Percentiles rank a stretch among this genome's conserved stretches.
phyloP scores from a whole-genome alignment of 768 basidiomycete genomes.

The Xerocomellus intermedius region DNA sequence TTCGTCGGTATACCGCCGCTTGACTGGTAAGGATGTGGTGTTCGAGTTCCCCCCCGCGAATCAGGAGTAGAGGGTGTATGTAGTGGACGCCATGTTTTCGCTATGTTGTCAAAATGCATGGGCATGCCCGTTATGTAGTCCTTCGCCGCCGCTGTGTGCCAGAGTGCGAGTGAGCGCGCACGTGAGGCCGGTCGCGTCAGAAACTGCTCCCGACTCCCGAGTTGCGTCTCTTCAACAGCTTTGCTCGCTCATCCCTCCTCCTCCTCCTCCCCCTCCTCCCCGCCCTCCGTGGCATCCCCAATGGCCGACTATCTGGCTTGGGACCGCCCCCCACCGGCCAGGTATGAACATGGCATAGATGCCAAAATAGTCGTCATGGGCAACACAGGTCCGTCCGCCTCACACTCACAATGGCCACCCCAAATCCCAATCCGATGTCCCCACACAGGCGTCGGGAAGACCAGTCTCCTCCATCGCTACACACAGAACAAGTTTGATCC shows the following conservation, averaged over 20 bases:
- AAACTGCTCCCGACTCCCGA: constrained; percentile 12
- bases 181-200: constrained; percentile 37
- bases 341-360: constrained; percentile 84
- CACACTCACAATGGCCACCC: constrained; percentile 9
- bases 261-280: constrained; percentile 38
- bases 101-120: constrained; percentile 35
- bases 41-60: constrained; percentile 85
- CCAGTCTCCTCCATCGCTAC: constrained; percentile 86
- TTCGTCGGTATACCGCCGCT: constrained; percentile 91
- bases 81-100: constrained; percentile 34
- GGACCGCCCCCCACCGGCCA: constrained; percentile 65
- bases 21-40: constrained; percentile 96
- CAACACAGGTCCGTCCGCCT: constrained; percentile 52
- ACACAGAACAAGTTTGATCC: constrained; percentile 89
- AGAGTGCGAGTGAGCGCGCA: constrained; percentile 21
- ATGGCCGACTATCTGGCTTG: constrained; percentile 61
- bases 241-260: constrained; percentile 31
- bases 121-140: constrained; percentile 34
- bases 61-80: constrained; percentile 54
- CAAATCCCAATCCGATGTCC: constrained; percentile 20
- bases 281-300: constrained; percentile 48
- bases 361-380: constrained; percentile 97
- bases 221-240: constrained; percentile 27
- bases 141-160: constrained; percentile 12
- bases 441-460: constrained; percentile 80